Evolutionary conservation across 208 protist species (phyloP).

Genomic region (Jaenimonas drosophilae): DNA sequence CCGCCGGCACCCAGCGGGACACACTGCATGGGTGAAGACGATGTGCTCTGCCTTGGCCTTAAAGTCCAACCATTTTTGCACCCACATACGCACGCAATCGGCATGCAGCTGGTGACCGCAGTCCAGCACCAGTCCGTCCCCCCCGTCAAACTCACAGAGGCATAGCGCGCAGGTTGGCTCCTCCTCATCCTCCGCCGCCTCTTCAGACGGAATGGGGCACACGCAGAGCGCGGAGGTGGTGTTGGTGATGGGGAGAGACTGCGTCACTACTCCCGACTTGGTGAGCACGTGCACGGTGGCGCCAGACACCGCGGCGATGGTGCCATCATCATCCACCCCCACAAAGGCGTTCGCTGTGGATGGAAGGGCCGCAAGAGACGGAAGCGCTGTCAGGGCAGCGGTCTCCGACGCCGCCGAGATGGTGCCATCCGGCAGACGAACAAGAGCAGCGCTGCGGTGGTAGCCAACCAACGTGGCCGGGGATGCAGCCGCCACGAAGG

Average conservation of each 20-base stretch:
- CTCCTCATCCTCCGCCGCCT: slow-evolving; percentile 15
- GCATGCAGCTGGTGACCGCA: slow-evolving; percentile 80
- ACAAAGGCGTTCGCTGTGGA: neutral
- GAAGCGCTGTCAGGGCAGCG: neutral
- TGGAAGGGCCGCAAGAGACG: neutral
- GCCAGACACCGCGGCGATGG: neutral
- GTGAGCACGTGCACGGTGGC: neutral
- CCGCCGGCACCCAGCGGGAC: slow-evolving; percentile 66
- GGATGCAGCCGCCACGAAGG: slow-evolving; percentile 9
- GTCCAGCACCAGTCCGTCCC: slow-evolving; percentile 63
- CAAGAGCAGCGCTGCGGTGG: too few species aligned
- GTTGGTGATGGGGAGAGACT: neutral
- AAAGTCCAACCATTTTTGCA: slow-evolving; percentile 52
- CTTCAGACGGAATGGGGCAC: neutral
- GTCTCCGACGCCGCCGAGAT: neutral
- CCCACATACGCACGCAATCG: slow-evolving; percentile 69
- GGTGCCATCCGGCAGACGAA: neutral
- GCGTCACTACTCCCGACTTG: neutral
- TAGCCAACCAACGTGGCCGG: slow-evolving; percentile 19
- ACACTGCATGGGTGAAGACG: slow-evolving; percentile 77
- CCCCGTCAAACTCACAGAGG: slow-evolving; percentile 69
- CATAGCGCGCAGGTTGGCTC: slow-evolving; percentile 59
- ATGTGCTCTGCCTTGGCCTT: slow-evolving; percentile 59
- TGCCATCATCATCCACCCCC: neutral
- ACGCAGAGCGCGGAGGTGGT: neutral